phyloP scores from a whole-genome alignment of 495 filamentous ascomycete species.

The Neurospora sp. region DNA sequence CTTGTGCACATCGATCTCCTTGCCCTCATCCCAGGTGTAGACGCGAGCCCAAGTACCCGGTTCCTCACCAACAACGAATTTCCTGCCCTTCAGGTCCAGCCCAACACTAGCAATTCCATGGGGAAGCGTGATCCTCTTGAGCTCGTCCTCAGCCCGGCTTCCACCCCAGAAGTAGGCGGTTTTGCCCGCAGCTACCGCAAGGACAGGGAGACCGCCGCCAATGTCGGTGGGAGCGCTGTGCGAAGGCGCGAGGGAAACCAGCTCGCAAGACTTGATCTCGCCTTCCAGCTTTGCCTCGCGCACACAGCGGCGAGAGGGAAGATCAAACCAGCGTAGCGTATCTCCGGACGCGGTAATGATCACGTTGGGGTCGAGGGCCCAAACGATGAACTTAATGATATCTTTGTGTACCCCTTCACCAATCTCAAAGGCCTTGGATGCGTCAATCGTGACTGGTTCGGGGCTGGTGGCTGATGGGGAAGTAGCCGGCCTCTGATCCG shows the following conservation, averaged over 20 bases:
- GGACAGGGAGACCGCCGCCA: constrained; percentile 42
- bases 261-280: constrained; percentile 82
- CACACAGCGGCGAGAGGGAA: constrained; percentile 60
- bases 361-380: constrained; percentile 77
- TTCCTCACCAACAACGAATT: constrained; percentile 77
- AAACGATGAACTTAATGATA: constrained; percentile 89
- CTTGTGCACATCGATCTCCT: constrained; percentile 85
- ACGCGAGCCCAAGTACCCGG: constrained; percentile 92
- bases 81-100: constrained; percentile 67
- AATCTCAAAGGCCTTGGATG: constrained; percentile 66
- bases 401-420: constrained; percentile 71
- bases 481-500: constrained; percentile 27
- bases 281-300: constrained; percentile 65
- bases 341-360: constrained; percentile 87
- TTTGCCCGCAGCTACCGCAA: constrained; percentile 73
- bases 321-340: constrained; percentile 88
- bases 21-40: constrained; percentile 72
- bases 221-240: constrained; percentile 35
- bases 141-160: constrained; percentile 50
- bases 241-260: constrained; percentile 47
- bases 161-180: constrained; percentile 88
- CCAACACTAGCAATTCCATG: constrained; percentile 87
- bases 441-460: constrained; percentile 27
- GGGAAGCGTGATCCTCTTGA: constrained; percentile 65
- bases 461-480: constrained; percentile 11